Evolutionary conservation across 192 early-diverging fungal genomes (phyloP).

Genomic region (Podila horticola): DNA sequence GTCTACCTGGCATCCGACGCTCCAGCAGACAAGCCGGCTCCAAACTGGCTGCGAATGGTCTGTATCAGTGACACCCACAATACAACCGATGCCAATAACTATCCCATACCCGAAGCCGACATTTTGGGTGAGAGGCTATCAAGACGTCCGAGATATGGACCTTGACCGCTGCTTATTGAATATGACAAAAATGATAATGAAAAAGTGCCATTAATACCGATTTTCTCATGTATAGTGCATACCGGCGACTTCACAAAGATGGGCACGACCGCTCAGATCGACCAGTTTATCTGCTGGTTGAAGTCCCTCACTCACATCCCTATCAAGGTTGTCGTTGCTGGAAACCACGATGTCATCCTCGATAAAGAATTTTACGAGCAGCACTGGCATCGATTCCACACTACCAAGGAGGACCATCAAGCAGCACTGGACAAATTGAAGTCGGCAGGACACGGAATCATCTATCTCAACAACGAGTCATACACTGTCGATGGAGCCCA

Average conservation of each 20-base stretch:
- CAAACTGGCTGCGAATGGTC: slow-evolving; percentile 38
- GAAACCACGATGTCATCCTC: slow-evolving; percentile 39
- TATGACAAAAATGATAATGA: background rate
- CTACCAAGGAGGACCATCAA: slow-evolving; percentile 19
- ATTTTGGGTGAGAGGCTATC: slow-evolving; percentile 21
- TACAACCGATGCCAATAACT: slow-evolving; percentile 18
- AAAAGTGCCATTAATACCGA: background rate
- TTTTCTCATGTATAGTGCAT: slow-evolving; percentile 24
- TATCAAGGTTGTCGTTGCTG: slow-evolving; percentile 36
- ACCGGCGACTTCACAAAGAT: slow-evolving; percentile 39
- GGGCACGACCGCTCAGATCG: slow-evolving; percentile 28
- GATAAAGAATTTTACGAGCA: slow-evolving; percentile 36
- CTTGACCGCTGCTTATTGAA: background rate
- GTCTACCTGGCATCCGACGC: slow-evolving; percentile 1
- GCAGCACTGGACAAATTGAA: slow-evolving; percentile 19
- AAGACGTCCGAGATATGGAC: background rate
- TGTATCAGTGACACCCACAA: slow-evolving; percentile 50
- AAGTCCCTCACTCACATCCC: slow-evolving; percentile 30
- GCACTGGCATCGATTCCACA: slow-evolving; percentile 33
- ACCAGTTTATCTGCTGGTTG: slow-evolving; percentile 27
- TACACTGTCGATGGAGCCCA: slow-evolving; percentile 25
- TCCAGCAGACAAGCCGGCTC: slow-evolving; percentile 23
- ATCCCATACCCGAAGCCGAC: slow-evolving; percentile 34
- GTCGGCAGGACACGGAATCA: slow-evolving; percentile 30
- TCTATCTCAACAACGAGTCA: slow-evolving; percentile 30